Base-by-base conservation (phyloP, 129 eudicot species). In the Helichrysum umbraculigerum region DNA sequence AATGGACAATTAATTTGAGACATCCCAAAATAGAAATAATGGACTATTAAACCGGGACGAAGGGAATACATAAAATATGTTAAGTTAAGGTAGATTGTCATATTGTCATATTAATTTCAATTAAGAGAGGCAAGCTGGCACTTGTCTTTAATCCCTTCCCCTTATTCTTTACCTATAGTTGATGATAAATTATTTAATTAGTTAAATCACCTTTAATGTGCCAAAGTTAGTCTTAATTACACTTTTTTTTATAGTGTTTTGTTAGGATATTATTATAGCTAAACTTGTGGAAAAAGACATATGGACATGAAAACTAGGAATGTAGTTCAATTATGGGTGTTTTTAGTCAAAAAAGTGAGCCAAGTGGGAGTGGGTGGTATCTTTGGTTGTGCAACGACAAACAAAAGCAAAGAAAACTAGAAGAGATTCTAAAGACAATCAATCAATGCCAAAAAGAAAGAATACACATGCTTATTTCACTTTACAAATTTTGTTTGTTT, bases 401-500 rank as follows among this genome's bases (percentile, higher is more conserved):
- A 56, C 22, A 56, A 56, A 56, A 19, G 61, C 22, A 56, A 56
- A 17, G 22, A 20, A 56, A 56, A 56, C 61, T 19, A 56, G 7
- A 56, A 17, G 28, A 56, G 61, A 57, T 57, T 14, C 62, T 21
- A 57, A 57, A 57, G 29, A 57, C 62, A 20, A 20, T 19, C 62
- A 57, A 57, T 57, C 62, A n/a, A 57, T 57, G 62, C 22, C 62
- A 57, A 57, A 57, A 57, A 57, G 12, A 21, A 57, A 57, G 28
- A 57, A 57, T 19, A 19, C 62, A 57, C 62, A 57, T 57, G 62
- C 62, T 57, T 57, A 57, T 57, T 57, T n/a, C 29, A 57, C 62
- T 57, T 57, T 57, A 20, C 22, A n/a, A 25, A 19, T 6, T 57
- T 57, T 57, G 29, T 57, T n/a, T 57, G 4, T 57, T n/a, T 20